A percentile compares a stretch with the other conserved stretches of the same genome.
phyloP scores from a whole-genome alignment of 2,329 filamentous ascomycete species.

The Paramyrothecium roridum region DNA sequence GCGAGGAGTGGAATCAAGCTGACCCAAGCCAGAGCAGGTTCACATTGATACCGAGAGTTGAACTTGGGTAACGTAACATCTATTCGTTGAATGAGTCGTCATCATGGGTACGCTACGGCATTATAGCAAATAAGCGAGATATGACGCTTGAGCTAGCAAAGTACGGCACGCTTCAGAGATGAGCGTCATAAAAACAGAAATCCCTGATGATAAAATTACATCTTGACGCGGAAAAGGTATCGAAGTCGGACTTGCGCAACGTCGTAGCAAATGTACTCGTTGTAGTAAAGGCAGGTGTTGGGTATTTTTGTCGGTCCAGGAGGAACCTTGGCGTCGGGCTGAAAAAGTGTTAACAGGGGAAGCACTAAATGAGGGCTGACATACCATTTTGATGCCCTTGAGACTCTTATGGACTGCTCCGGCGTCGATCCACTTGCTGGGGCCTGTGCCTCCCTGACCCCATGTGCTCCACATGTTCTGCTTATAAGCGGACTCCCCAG shows the following conservation, averaged over 20 bases:
- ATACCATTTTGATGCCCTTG: constrained; percentile 67
- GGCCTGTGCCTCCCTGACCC: constrained; percentile 64
- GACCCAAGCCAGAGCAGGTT: too few relatives aligned
- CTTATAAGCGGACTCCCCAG: constrained; percentile 59
- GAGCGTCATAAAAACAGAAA: too few relatives aligned
- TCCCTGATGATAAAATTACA: constrained; percentile 23
- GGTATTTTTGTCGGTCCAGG: constrained; percentile 46
- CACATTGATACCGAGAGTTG: too few relatives aligned
- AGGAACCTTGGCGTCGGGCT: constrained; percentile 46
- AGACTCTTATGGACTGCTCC: constrained; percentile 60
- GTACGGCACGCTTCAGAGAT: too few relatives aligned
- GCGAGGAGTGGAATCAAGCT: too few relatives aligned
- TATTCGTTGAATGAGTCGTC: too few relatives aligned
- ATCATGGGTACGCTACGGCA: too few relatives aligned
- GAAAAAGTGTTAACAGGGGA: constrained; percentile 9
- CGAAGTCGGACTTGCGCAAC: constrained; percentile 66
- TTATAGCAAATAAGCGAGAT: too few relatives aligned
- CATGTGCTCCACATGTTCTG: constrained; percentile 64
- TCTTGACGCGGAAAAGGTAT: constrained; percentile 64
- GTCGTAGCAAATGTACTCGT: constrained; percentile 73
- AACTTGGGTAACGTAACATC: too few relatives aligned
- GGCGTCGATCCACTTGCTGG: constrained; percentile 74
- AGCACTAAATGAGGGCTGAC: constrained; percentile 20
- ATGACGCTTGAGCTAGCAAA: too few relatives aligned
- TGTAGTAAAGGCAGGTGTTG: constrained; percentile 56